A percentile compares a stretch with the other conserved stretches of the same genome.
These are phyloP conservation scores for Durusdinium trenchii DNA, from an alignment of 73 alveolate genomes.

Conservation along the genomic window DNA sequence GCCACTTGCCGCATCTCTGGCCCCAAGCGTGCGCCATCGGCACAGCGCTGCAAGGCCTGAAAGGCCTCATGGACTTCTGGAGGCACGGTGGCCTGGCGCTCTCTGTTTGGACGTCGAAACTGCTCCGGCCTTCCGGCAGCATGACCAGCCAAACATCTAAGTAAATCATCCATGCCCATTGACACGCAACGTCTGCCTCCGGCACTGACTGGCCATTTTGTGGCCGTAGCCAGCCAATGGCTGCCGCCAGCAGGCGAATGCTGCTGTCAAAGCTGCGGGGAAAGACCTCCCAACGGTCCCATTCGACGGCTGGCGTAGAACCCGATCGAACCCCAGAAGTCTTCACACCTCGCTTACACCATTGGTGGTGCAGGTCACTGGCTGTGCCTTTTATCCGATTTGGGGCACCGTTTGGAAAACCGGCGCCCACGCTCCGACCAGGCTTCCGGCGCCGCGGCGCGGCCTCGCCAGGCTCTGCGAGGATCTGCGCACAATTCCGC, in stretches of 20 bases:
- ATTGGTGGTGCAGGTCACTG: neutral
- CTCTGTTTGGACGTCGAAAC: neutral
- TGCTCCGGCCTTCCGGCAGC: neutral
- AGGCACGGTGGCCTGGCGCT: constrained; percentile 39
- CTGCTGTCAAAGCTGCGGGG: constrained; percentile 72
- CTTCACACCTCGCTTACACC: too few species aligned
- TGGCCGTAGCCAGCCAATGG: constrained; percentile 66
- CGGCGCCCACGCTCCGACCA: neutral
- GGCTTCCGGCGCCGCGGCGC: neutral
- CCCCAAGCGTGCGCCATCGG: constrained; percentile 5
- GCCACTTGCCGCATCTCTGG: constrained; percentile 48
- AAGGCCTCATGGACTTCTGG: constrained; percentile 36
- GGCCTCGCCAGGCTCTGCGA: constrained; percentile 86
- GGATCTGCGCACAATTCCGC: constrained; percentile 34
- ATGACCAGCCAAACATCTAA: neutral
- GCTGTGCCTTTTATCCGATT: neutral
- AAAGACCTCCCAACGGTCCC: constrained; percentile 17
- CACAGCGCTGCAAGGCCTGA: neutral
- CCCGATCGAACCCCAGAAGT: too few species aligned
- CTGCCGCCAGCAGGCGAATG: constrained; percentile 74
- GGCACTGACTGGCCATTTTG: constrained; percentile 45
- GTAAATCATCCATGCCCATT: too few species aligned
- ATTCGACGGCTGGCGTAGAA: too few species aligned
- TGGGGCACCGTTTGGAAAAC: neutral
- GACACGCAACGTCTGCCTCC: neutral